A percentile compares a stretch with the other conserved stretches of the same genome.
Conservation (phyloP, 768 basidiomycete species). For the Tephrocybe sp. region DNA sequence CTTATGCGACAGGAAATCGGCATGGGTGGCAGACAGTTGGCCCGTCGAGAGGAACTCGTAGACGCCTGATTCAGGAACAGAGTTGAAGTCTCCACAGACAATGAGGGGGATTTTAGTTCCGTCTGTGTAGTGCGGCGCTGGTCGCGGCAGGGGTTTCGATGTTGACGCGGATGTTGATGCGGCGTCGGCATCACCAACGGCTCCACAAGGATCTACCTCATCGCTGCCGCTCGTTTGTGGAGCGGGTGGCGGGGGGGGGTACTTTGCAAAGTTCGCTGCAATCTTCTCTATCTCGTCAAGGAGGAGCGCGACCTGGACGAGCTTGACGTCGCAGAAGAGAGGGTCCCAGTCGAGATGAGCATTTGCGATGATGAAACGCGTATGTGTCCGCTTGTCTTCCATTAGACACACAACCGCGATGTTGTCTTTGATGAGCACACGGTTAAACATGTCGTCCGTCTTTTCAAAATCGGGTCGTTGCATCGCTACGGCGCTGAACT, state of each 20-base stretch:
- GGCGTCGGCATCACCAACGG: conserved; percentile 2
- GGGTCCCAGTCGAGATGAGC: conserved; percentile 94
- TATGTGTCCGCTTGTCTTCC: conserved; percentile 84
- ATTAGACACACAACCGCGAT: conserved; percentile 85
- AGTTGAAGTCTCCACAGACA: conserved; percentile 96
- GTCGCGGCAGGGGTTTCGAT: conserved; percentile 30
- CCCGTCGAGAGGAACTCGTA: conserved; percentile 89
- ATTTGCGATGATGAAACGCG: conserved; percentile 86
- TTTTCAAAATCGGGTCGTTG: conserved; percentile 93
- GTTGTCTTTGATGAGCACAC: conserved; percentile 92
- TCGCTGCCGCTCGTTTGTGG: conserved; percentile 20
- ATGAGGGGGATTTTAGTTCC: conserved; percentile 88
- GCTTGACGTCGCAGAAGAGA: conserved; percentile 90
- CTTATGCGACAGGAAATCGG: conserved; percentile 87
- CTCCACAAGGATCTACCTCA: conserved; percentile 18
- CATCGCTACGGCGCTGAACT: conserved; percentile 92
- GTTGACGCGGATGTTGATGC: conserved; percentile 7
- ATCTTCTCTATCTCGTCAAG: conserved; percentile 93
- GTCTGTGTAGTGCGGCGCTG: conserved; percentile 73
- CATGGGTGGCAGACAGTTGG: conserved; percentile 64
- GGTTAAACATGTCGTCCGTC: conserved; percentile 99
- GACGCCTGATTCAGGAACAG: conserved; percentile 79
- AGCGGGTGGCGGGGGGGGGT: conserved; percentile 52
- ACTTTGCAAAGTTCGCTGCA: conserved; percentile 76
- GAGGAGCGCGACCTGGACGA: conserved; percentile 91